Conservation (phyloP, 2,329 filamentous ascomycete genomes). For the Botrytis sinoallii region DNA sequence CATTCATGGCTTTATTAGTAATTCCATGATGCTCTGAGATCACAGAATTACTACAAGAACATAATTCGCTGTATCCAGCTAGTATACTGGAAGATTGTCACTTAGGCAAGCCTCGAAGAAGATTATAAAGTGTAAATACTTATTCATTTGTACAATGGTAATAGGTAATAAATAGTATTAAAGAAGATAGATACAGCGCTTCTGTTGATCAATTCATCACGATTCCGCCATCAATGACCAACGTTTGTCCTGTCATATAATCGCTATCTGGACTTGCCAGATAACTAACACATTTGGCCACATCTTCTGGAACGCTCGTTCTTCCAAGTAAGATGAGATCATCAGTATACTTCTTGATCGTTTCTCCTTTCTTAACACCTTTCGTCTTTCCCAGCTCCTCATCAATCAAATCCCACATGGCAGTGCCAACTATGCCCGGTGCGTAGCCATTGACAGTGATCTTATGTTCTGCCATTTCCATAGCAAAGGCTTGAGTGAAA, state of each 20-base stretch:
- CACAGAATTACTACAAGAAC: background rate
- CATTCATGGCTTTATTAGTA: background rate
- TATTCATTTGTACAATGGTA: background rate
- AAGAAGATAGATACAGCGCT: background rate
- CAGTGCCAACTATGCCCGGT: constrained; percentile 62
- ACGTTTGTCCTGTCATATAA: constrained; percentile 64
- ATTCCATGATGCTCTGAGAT: background rate
- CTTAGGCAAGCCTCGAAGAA: background rate
- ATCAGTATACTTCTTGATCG: constrained; percentile 52
- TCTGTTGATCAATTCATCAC: constrained; percentile 23
- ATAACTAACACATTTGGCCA: constrained; percentile 61
- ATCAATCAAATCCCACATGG: constrained; percentile 69
- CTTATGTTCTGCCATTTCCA: constrained; percentile 61
- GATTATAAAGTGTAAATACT: background rate
- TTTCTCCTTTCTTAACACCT: constrained; percentile 50
- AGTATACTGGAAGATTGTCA: background rate
- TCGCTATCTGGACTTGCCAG: constrained; percentile 57
- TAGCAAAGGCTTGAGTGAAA: constrained; percentile 62
- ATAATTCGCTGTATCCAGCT: background rate
- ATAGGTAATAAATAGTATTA: background rate
- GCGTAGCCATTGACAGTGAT: constrained; percentile 69
- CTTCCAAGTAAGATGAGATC: constrained; percentile 56
- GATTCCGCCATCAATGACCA: constrained; percentile 48
- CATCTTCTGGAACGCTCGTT: constrained; percentile 60
- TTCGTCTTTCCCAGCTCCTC: constrained; percentile 52